phyloP scores from a whole-genome alignment of 2,329 filamentous ascomycete genomes.

The Pseudogymnoascus sp. region DNA sequence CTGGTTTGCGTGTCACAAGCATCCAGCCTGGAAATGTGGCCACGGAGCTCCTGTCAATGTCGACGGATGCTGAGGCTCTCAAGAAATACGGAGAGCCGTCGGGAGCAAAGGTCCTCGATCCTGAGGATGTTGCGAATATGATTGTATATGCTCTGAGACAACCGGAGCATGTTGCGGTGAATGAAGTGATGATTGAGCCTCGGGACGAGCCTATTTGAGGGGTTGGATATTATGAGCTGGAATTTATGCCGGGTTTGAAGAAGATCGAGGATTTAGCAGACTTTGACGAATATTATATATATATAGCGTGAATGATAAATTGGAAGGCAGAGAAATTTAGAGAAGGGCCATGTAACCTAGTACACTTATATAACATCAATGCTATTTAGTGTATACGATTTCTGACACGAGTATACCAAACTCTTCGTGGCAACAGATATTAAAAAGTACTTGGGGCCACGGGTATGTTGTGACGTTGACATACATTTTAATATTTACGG shows the following conservation, averaged over 20 bases:
- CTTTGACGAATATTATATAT: not conserved
- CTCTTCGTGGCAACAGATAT: too few relatives aligned
- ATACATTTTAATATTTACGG: too few relatives aligned
- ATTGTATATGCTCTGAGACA: constrained; percentile 71
- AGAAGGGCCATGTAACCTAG: not conserved
- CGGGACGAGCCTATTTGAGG: constrained; percentile 63
- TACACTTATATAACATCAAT: not conserved
- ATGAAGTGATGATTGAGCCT: constrained; percentile 73
- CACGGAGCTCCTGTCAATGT: constrained; percentile 67
- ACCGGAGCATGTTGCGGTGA: constrained; percentile 69
- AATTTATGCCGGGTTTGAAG: not conserved
- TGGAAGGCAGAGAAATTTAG: not conserved
- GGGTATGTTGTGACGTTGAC: too few relatives aligned
- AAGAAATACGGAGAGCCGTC: constrained; percentile 72
- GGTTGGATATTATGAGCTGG: not conserved
- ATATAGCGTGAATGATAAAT: not conserved
- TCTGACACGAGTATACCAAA: too few relatives aligned
- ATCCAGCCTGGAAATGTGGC: constrained; percentile 72
- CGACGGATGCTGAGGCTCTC: constrained; percentile 66
- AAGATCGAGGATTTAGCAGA: not conserved
- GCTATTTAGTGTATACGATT: not conserved
- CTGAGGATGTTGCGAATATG: constrained; percentile 63
- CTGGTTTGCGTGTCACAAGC: constrained; percentile 63
- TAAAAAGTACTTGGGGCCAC: too few relatives aligned
- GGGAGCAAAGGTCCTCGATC: constrained; percentile 67